phyloP scores from a whole-genome alignment of 305 asterid genomes.

The Plantago rigida region DNA sequence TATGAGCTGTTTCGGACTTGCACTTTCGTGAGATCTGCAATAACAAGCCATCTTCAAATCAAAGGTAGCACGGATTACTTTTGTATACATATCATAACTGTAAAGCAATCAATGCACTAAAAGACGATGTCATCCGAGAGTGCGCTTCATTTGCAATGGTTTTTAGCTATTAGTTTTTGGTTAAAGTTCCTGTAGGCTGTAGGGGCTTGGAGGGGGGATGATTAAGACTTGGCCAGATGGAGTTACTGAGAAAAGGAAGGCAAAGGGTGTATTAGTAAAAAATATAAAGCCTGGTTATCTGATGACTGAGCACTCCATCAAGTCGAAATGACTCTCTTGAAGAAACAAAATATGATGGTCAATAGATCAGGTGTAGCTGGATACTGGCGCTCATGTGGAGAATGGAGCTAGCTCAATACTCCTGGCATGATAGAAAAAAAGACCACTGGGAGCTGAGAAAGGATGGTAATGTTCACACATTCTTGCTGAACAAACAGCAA shows the following conservation, averaged over 20 bases:
- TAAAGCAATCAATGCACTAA: background rate
- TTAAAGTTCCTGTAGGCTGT: background rate
- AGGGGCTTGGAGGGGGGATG: background rate
- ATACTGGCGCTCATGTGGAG: background rate
- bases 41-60: background rate
- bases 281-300: background rate
- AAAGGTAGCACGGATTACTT: background rate
- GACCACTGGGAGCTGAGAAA: background rate
- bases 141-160: background rate
- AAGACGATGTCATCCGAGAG: background rate
- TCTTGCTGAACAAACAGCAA: background rate
- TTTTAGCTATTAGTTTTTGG: too few relatives aligned
- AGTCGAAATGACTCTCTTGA: background rate
- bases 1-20: constrained; percentile 8
- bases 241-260: background rate
- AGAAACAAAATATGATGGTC: too few relatives aligned
- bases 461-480: background rate
- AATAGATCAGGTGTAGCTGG: background rate
- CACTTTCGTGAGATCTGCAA: constrained; percentile 19
- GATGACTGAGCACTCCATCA: background rate
- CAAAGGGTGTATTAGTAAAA: background rate
- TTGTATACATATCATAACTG: background rate
- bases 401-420: background rate
- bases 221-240: background rate
- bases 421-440: background rate